These are phyloP conservation scores for Trichoderma erinaceum DNA, from an alignment of 495 filamentous ascomycete genomes.

Conservation along the genomic window DNA sequence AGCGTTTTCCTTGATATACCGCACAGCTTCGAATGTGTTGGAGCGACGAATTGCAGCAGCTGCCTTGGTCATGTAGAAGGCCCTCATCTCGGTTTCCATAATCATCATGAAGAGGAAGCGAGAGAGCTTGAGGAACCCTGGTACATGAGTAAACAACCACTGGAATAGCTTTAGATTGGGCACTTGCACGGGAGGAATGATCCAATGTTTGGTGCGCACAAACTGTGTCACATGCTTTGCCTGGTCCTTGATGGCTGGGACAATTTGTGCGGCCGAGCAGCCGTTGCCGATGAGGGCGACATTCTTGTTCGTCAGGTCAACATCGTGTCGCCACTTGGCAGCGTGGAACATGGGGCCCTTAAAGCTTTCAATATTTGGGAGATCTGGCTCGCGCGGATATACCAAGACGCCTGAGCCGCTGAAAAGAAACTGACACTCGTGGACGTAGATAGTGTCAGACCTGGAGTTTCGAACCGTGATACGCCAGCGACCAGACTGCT, in stretches of 20 bases:
- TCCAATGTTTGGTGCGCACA: conserved; percentile 29
- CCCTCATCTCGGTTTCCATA: conserved; percentile 18
- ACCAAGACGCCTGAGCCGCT: conserved; percentile 21
- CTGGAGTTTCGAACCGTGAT: not conserved
- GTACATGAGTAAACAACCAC: conserved; percentile 26
- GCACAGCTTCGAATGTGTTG: conserved; percentile 23
- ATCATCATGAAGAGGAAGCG: conserved; percentile 24
- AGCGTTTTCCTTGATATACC: conserved; percentile 28
- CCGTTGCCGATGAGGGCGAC: conserved; percentile 32
- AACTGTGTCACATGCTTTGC: conserved; percentile 31
- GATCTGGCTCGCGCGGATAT: conserved; percentile 44
- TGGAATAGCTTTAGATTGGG: conserved; percentile 24
- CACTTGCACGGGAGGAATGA: conserved; percentile 29
- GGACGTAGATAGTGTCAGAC: not conserved
- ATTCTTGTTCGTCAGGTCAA: conserved; percentile 40
- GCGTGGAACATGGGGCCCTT: conserved; percentile 43
- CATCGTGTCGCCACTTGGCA: conserved; percentile 43
- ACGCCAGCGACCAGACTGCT: not conserved
- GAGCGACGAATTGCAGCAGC: not conserved
- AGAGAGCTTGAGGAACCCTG: conserved; percentile 21
- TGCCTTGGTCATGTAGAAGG: not conserved
- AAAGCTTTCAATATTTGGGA: conserved; percentile 36
- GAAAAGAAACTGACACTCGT: conserved; percentile 21
- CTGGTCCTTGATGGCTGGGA: conserved; percentile 37
- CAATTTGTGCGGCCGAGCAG: conserved; percentile 42